These are phyloP conservation scores for Mortierella sp. DNA, from an alignment of 371 early-diverging fungal species.

Conservation along the genomic window DNA sequence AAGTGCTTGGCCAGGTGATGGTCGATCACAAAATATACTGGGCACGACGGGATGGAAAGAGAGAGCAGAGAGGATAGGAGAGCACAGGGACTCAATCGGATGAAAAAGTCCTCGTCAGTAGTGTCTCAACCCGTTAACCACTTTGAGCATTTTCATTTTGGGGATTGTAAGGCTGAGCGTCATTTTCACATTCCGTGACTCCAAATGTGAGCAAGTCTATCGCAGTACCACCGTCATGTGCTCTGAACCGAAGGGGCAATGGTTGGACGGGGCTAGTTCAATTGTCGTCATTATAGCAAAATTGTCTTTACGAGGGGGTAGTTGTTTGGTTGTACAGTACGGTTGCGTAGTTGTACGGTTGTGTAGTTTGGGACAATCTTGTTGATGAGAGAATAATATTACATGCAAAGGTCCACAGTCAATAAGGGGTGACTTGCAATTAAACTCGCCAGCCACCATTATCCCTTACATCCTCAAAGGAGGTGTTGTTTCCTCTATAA, in stretches of 20 bases:
- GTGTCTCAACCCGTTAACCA: too few relatives aligned
- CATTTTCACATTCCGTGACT: background rate
- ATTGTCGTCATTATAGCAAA: background rate
- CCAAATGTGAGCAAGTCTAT: background rate
- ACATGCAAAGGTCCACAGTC: background rate
- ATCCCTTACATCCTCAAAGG: too few relatives aligned
- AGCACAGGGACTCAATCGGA: background rate
- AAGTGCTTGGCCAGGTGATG: background rate
- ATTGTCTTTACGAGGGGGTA: too few relatives aligned
- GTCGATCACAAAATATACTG: background rate
- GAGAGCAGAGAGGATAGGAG: constrained; percentile 1
- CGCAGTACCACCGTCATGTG: background rate
- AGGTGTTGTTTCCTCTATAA: background rate
- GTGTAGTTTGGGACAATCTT: background rate
- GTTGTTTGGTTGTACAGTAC: too few relatives aligned
- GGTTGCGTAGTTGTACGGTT: too few relatives aligned
- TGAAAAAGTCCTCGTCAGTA: too few relatives aligned
- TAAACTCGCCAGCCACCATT: background rate
- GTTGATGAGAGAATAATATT: background rate
- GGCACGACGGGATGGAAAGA: background rate
- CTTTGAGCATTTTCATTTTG: too few relatives aligned
- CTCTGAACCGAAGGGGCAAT: background rate
- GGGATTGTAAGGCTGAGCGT: background rate
- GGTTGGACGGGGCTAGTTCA: background rate
- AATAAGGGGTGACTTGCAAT: background rate